Evolutionary conservation across 83 land plant species (phyloP).

Genomic region (Picea abies): DNA sequence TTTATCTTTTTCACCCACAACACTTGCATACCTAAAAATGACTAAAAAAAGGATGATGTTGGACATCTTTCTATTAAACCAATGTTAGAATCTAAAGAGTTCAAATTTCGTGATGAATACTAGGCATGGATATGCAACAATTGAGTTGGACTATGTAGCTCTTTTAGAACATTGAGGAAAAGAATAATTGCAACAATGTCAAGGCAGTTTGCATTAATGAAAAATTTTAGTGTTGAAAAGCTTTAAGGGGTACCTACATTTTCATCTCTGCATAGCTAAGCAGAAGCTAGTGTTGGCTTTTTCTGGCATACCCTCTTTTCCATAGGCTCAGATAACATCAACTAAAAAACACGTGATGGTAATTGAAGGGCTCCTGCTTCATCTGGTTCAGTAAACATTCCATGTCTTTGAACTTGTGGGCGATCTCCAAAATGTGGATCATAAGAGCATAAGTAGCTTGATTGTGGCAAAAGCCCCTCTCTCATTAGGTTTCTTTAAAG

Average conservation of each 20-base stretch:
- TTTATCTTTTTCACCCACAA: too few species aligned
- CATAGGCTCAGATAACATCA: slow-evolving; percentile 12
- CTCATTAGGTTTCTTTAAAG: slow-evolving; percentile 6
- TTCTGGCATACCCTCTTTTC: neutral
- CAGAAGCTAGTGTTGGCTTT: neutral
- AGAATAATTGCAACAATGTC: neutral
- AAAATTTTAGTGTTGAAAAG: neutral
- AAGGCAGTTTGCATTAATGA: neutral
- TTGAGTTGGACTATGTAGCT: neutral
- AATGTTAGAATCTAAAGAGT: too few species aligned
- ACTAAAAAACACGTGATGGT: neutral
- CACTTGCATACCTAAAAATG: too few species aligned
- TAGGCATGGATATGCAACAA: too few species aligned
- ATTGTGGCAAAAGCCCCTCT: slow-evolving; percentile 10
- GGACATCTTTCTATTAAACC: too few species aligned
- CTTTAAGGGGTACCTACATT: neutral
- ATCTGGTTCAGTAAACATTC: neutral
- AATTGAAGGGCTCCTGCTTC: neutral
- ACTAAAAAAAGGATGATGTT: too few species aligned
- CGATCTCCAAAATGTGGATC: slow-evolving; percentile 6
- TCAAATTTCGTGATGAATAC: too few species aligned
- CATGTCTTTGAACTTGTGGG: slow-evolving; percentile 2
- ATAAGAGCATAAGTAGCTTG: neutral
- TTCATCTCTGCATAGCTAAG: neutral
- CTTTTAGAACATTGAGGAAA: neutral